Conservation (phyloP, 768 basidiomycete species). For the Lactarius akahatsu region DNA sequence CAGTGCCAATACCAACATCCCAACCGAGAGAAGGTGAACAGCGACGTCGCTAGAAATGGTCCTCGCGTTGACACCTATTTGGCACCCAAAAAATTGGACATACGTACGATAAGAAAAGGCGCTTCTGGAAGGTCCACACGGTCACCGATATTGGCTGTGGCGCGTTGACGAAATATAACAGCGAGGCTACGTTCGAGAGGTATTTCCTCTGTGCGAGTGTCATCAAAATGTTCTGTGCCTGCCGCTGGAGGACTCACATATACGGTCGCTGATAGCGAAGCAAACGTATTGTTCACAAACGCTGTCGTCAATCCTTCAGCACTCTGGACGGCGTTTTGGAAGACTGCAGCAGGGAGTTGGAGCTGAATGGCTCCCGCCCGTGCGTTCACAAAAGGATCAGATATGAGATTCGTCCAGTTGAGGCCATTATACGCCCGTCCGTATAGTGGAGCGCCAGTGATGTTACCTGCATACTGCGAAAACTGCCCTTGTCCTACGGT, state of each 20-base stretch:
- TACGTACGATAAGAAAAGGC: constrained; percentile 50
- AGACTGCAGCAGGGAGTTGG: constrained; percentile 52
- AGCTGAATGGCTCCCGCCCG: constrained; percentile 47
- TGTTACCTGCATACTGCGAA: constrained; percentile 41
- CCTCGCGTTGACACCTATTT: neutral
- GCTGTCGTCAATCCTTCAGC: constrained; percentile 40
- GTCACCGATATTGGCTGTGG: constrained; percentile 40
- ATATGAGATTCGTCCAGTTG: constrained; percentile 41
- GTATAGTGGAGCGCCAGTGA: constrained; percentile 46
- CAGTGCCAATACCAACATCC: constrained; percentile 47
- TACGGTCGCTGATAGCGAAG: constrained; percentile 41
- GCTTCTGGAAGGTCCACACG: constrained; percentile 45
- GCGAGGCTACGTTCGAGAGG: constrained; percentile 49
- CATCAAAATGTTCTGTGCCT: neutral
- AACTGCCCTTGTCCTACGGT: constrained; percentile 38
- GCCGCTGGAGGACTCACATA: constrained; percentile 44
- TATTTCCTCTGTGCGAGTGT: constrained; percentile 41
- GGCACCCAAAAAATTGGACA: neutral
- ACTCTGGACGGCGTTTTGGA: constrained; percentile 45
- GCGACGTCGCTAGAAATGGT: constrained; percentile 40
- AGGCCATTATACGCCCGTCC: constrained; percentile 56
- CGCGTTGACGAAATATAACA: constrained; percentile 49
- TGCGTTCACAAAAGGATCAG: constrained; percentile 42
- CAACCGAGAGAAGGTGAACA: constrained; percentile 44
- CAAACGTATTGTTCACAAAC: constrained; percentile 42